Evolutionary conservation across 2,329 filamentous ascomycete genomes (phyloP), one percentile per base, ranked within the genome.

Genomic region (Drechslerella stenobrocha): DNA sequence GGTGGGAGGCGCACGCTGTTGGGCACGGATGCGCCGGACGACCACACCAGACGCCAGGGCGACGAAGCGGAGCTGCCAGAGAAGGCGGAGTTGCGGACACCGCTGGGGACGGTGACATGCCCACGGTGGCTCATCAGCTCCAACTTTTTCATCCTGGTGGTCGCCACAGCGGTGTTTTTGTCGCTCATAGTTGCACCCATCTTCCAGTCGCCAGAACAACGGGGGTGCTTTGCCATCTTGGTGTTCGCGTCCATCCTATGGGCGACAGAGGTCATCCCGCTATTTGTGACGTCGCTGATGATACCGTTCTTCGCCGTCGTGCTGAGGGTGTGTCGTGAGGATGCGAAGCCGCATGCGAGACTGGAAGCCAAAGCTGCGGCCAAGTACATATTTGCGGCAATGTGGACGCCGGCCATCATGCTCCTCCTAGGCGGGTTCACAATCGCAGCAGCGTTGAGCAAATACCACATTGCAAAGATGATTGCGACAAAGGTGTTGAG

Each of bases 331-430:
- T 89, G 96, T 69, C 85, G 90, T 28, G 89, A 95, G 53, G 83
- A 85, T 3, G 75, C 76, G 32, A 82, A 83, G 72, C 86, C 87
- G 0, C 81, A 89, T 67, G 78, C 79, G 44, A 84, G 92, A 20
- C 81, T 98, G 4, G 82, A 83, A n/a, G 84, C 90, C 2, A 91
- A 91, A 75, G 82, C 84, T 42, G 91, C 93, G 0, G 89, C 92
- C 0, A 81, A 83, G 24, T 92, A 88, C 73, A 87, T 96, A 61
- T 97, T 98, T 73, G 82, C 90, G 2, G 87, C 93, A 23, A 98
- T 98, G 93, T 98, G 93, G 93, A 96, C 92, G 2, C 92, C 93
- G 0, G 93, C 98, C 57, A 98, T 98, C 72, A 97, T 98, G 93
- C 84, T 98, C 13, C 81, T 98, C 20, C 84, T 98, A 0, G 93